phyloP scores from a whole-genome alignment of 805 yeast species.

The Debaryomyces maramus region DNA sequence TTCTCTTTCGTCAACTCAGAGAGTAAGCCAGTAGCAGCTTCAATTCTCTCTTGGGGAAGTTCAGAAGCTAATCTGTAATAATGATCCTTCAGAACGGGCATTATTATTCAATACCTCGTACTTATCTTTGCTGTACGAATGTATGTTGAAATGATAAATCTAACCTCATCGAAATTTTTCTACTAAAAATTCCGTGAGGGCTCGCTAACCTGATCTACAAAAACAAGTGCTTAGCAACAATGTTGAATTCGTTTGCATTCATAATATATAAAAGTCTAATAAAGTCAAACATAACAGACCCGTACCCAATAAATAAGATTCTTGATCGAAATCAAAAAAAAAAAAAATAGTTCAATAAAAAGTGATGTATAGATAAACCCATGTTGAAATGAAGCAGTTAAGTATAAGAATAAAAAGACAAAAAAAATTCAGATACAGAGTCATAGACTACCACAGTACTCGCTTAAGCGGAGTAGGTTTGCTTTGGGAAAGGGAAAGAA shows the following conservation, averaged over 20 bases:
- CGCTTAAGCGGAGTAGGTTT: slow-evolving; percentile 39
- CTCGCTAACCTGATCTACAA: not conserved
- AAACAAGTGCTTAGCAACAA: slow-evolving; percentile 6
- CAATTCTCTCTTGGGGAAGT: slow-evolving; percentile 65
- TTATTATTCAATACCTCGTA: slow-evolving; percentile 9
- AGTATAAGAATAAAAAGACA: not conserved
- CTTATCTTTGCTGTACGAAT: not conserved
- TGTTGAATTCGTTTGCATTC: slow-evolving; percentile 15
- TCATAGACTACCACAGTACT: not conserved
- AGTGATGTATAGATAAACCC: slow-evolving; percentile 11
- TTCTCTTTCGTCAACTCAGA: slow-evolving; percentile 52
- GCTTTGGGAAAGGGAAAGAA: slow-evolving; percentile 81
- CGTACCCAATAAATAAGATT: slow-evolving; percentile 6
- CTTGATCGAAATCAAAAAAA: no score
- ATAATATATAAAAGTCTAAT: slow-evolving; percentile 4
- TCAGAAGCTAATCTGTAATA: slow-evolving; percentile 80
- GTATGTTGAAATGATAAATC: not conserved
- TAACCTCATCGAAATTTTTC: slow-evolving; percentile 8
- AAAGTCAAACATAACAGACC: not conserved
- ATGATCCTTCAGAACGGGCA: slow-evolving; percentile 67
- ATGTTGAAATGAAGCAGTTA: slow-evolving; percentile 24
- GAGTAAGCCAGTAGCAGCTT: slow-evolving; percentile 67
- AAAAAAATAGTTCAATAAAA: slow-evolving; percentile 6
- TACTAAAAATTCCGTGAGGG: slow-evolving; percentile 1
- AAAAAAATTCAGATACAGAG: not conserved